phyloP scores from a whole-genome alignment of 768 basidiomycete species.

The Serpula lacrymans region DNA sequence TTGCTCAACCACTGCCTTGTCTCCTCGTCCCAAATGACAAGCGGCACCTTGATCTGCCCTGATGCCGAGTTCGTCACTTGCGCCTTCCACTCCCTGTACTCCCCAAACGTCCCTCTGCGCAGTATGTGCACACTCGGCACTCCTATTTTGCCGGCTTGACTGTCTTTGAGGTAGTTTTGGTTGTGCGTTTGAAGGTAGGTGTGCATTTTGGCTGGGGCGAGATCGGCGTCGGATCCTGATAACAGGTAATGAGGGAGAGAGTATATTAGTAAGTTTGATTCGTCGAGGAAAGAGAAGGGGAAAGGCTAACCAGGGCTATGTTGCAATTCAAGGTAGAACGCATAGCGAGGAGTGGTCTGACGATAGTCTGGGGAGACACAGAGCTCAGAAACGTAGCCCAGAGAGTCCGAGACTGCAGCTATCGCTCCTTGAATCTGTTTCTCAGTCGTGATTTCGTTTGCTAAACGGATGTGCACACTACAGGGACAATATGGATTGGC shows the following conservation, averaged over 20 bases:
- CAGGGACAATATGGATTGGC: not conserved
- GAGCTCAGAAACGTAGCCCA: slow-evolving; percentile 20
- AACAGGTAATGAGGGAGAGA: too few species aligned
- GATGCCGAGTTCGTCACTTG: slow-evolving; percentile 10
- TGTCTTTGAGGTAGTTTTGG: slow-evolving; percentile 15
- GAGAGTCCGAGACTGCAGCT: slow-evolving; percentile 9
- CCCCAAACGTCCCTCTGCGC: slow-evolving; percentile 15
- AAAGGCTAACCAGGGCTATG: slow-evolving; percentile 1
- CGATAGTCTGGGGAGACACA: slow-evolving; percentile 17
- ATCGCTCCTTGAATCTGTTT: slow-evolving; percentile 17
- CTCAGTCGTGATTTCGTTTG: slow-evolving; percentile 19
- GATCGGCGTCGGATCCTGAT: slow-evolving; percentile 4
- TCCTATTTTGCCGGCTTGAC: slow-evolving; percentile 5
- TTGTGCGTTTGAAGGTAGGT: slow-evolving; percentile 9
- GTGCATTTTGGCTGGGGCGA: slow-evolving; percentile 8
- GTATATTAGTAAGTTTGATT: too few species aligned
- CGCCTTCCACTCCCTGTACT: slow-evolving; percentile 19
- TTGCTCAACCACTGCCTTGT: slow-evolving; percentile 13
- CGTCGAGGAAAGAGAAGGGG: too few species aligned
- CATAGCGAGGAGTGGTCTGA: slow-evolving; percentile 12
- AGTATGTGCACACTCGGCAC: slow-evolving; percentile 14
- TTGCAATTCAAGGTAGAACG: slow-evolving; percentile 17
- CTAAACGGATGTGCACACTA: slow-evolving; percentile 16
- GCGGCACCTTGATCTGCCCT: slow-evolving; percentile 18
- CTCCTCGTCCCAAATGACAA: slow-evolving; percentile 13